Evolutionary conservation across 2,329 filamentous ascomycete species (phyloP), one percentile per base, ranked within the genome.

Genomic region (Arthrobotrys musiformis): DNA sequence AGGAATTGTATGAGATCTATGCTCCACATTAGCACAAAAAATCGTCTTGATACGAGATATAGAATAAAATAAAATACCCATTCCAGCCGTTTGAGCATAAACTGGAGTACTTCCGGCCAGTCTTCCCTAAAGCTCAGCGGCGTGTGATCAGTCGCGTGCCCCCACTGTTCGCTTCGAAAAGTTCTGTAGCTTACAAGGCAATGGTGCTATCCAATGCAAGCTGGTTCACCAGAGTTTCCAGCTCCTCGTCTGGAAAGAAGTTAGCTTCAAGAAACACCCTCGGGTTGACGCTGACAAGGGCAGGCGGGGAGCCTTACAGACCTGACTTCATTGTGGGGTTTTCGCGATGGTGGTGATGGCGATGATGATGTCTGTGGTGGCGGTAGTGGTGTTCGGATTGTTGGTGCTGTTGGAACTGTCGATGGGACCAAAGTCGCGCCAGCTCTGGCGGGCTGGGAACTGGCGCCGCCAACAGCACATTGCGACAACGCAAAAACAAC

Each of bases 1-100:
- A 77, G 40, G 73, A 70, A 62, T 77, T 77, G 58, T 77, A 67
- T 48, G 73, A 66, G 60, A 77, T 77, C 70, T 76, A 33, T 22
- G 33, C 8, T 17, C 26, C 17, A 2, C 3, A 28, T 67, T 52
- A 74, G 70, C 61, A n/a, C n/a, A 35, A 35, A 2, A 13, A 26
- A 28, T 42, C 11, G 30, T 17, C 40, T 17, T 1, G 13, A 50
- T 66, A 33, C 19, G 5, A 30, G 28, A 1, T 6, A 15, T n/a
- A 66, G 7, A 6, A 28, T 9, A 30, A 17, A 22, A 11, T 22
- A 37, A 19, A 42, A 58, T 63, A 76, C 70, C 60, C 61, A 67
- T 48, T 77, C 73, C 30, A 77, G 30, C 28, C 73, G 48, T 35
- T 77, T 77, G n/a, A 77, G 60, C 73, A 77, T 70, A 24, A 62